These are phyloP conservation scores for Tephrocybe sp. DNA, from an alignment of 768 basidiomycete genomes.

Conservation along the genomic window DNA sequence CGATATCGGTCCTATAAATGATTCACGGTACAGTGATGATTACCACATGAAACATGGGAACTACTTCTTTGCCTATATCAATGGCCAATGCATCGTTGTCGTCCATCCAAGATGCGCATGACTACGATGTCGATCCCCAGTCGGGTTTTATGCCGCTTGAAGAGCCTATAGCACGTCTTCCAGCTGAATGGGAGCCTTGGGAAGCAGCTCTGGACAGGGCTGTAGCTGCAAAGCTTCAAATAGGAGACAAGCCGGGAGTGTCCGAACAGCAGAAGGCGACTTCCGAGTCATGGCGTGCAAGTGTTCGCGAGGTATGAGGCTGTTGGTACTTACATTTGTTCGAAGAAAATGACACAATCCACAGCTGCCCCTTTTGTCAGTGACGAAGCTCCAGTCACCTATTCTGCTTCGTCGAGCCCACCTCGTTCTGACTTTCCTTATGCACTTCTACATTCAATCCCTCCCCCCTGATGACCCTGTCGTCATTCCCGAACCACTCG, in stretches of 20 bases:
- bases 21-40: background rate
- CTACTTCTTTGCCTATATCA: background rate
- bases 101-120: conserved; percentile 5
- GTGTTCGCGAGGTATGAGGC: conserved; percentile 41
- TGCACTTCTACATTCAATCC: conserved; percentile 79
- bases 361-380: conserved; percentile 56
- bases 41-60: conserved; percentile 1
- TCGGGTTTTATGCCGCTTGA: conserved; percentile 19
- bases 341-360: background rate
- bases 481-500: conserved; percentile 66
- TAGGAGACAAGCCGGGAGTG: conserved; percentile 49
- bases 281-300: conserved; percentile 46
- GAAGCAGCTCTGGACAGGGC: conserved; percentile 18
- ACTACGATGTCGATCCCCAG: conserved; percentile 17
- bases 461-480: conserved; percentile 49
- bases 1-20: background rate
- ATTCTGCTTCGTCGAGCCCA: conserved; percentile 68
- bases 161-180: conserved; percentile 15
- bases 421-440: conserved; percentile 67
- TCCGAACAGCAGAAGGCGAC: conserved; percentile 32
- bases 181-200: conserved; percentile 17
- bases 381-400: conserved; percentile 46
- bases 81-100: background rate
- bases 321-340: background rate
- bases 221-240: conserved; percentile 30